Evolutionary conservation across 2,329 filamentous ascomycete genomes (phyloP), one percentile per base, ranked within the genome.

Genomic region (Coniella vitis): DNA sequence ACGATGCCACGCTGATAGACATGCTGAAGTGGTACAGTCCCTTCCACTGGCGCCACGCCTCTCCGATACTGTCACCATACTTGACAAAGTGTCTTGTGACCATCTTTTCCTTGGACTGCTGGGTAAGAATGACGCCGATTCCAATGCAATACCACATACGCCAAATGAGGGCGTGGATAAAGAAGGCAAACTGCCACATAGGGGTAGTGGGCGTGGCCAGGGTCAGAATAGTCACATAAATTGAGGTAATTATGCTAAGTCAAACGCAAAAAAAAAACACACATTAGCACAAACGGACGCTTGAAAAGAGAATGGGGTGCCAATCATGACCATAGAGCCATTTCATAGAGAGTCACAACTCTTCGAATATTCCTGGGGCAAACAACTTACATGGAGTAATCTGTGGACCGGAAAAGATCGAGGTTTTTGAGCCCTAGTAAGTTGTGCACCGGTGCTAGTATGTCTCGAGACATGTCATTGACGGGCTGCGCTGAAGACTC

Each of bases 31-130:
- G 89, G 61, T 96, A 96, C 61, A 95, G 81, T 29, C 86, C 89
- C 69, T 96, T 97, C 93, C 93, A 98, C 65, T 98, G 91, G 49
- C 86, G 83, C 93, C 93, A 98, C 4, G 91, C 91, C 67, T 97
- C 93, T 53, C 86, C 84, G 3, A 84, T 84, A 53, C 79, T 90
- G 65, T 97, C 93, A 54, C 93, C 93, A 61, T 86, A 96, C 66
- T 98, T 98, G 69, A 98, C 79, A 63, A 97, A 98, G 70, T 98
- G 93, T 21, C 93, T 83, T 14, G 91, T 97, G 89, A 93, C 97
- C 66, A 86, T 83, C 71, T 97, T 97, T 67, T 84, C 81, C 60
- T 85, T 84, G 17, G 91, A 96, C 66, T 98, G 93, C 48, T 80
- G 77, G 59, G 88, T 83, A 41, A 98, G 78, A 52, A 97, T 83